phyloP scores from a whole-genome alignment of 495 filamentous ascomycete genomes.

The Geoglossum glabrum region DNA sequence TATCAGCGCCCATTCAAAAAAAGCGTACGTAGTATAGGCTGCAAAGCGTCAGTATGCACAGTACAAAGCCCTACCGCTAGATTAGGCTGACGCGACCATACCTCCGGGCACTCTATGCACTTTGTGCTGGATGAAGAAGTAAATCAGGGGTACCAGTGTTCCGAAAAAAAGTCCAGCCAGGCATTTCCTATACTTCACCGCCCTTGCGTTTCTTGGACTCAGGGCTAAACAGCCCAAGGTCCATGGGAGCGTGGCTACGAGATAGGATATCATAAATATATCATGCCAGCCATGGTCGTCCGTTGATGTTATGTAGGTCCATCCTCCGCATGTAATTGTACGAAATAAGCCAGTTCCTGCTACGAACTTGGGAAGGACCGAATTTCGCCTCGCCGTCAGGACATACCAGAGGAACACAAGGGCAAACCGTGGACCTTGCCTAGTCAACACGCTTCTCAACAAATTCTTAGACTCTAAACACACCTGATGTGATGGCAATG shows the following conservation, averaged over 20 bases:
- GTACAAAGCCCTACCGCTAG: not conserved
- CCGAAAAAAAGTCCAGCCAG: constrained; percentile 75
- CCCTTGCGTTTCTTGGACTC: constrained; percentile 66
- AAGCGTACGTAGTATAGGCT: constrained; percentile 98
- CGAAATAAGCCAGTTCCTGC: constrained; percentile 65
- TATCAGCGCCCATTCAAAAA: constrained; percentile 95
- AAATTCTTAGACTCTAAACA: not conserved
- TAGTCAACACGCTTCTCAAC: constrained; percentile 3
- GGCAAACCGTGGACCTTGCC: constrained; percentile 64
- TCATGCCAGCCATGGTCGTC: constrained; percentile 99
- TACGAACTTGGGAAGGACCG: constrained; percentile 59
- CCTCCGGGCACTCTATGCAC: constrained; percentile 87
- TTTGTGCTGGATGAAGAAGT: constrained; percentile 98
- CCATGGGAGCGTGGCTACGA: constrained; percentile 90
- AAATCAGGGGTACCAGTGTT: constrained; percentile 73
- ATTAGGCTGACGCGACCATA: constrained; percentile 25
- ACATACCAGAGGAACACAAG: constrained; percentile 87
- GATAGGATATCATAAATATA: constrained; percentile 97
- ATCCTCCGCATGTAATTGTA: constrained; percentile 87
- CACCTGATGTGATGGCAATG: constrained; percentile 87
- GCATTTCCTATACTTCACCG: constrained; percentile 77
- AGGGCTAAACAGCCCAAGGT: constrained; percentile 75
- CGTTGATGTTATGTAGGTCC: constrained; percentile 97
- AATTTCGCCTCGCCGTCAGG: constrained; percentile 56
- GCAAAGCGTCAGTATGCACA: constrained; percentile 8